phyloP scores from a whole-genome alignment of 1,284 basidiomycete genomes.

The Moesziomyces globuligerus region DNA sequence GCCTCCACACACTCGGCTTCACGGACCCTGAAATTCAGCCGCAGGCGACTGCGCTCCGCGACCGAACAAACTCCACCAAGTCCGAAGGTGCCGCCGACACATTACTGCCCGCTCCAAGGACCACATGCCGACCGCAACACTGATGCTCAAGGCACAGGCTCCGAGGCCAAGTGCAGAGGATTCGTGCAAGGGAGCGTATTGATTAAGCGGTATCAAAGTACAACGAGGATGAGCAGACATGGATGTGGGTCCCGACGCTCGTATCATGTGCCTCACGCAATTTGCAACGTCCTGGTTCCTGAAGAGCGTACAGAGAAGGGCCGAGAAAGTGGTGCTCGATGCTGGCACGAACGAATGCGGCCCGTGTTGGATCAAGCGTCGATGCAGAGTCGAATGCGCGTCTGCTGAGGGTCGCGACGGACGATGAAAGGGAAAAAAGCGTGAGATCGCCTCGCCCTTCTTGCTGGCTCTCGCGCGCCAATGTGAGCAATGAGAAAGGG shows the following conservation, averaged over 20 bases:
- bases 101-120: no score
- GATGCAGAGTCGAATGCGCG: no score
- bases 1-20: background rate
- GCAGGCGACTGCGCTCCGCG: background rate
- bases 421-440: no score
- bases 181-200: background rate
- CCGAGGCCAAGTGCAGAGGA: background rate
- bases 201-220: slow-evolving; percentile 5
- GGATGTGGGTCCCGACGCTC: background rate
- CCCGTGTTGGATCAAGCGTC: no score
- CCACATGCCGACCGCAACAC: no score
- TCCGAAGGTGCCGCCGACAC: no score
- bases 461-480: background rate
- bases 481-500: background rate
- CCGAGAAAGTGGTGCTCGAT: background rate
- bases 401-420: no score
- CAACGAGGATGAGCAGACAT: background rate
- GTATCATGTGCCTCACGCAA: background rate
- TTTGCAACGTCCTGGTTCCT: slow-evolving; percentile 9
- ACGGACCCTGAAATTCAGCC: no score
- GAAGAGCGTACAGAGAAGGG: background rate
- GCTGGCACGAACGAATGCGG: no score
- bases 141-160: no score
- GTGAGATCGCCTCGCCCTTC: background rate
- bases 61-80: no score